These are phyloP conservation scores for Trametes elegans DNA, from an alignment of 768 basidiomycete genomes.

Conservation along the genomic window DNA sequence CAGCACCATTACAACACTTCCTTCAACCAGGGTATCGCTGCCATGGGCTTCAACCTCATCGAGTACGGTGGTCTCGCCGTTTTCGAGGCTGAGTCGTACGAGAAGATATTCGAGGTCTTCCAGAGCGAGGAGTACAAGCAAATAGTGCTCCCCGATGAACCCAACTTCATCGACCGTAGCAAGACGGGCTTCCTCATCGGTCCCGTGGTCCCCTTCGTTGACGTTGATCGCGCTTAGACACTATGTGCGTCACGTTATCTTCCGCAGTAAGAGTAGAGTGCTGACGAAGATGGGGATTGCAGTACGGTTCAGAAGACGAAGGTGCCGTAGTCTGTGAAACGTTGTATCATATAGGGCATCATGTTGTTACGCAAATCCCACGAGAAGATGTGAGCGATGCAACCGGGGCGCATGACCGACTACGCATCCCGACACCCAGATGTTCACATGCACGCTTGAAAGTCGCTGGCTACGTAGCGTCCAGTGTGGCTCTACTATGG, in stretches of 20 bases:
- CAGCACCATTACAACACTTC: constrained; percentile 13
- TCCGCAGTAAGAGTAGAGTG: too few relatives aligned
- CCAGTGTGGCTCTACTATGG: too few relatives aligned
- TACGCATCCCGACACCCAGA: too few relatives aligned
- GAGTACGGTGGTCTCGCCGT: constrained; percentile 32
- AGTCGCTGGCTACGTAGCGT: too few relatives aligned
- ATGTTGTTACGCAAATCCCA: too few relatives aligned
- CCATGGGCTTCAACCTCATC: constrained; percentile 21
- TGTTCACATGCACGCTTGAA: too few relatives aligned
- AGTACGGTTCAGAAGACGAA: too few relatives aligned
- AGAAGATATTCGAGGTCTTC: constrained; percentile 32
- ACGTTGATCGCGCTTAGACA: background rate
- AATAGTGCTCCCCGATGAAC: constrained; percentile 21
- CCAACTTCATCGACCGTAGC: constrained; percentile 16
- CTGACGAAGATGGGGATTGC: background rate
- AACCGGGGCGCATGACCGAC: too few relatives aligned
- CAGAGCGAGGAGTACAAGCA: constrained; percentile 21
- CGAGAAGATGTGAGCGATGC: too few relatives aligned
- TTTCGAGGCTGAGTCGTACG: constrained; percentile 35
- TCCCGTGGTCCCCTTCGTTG: background rate
- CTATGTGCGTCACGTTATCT: background rate
- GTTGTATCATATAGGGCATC: too few relatives aligned
- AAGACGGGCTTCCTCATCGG: constrained; percentile 9
- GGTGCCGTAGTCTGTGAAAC: too few relatives aligned
- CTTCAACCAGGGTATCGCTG: constrained; percentile 9